Evolutionary conservation across 768 basidiomycete genomes (phyloP).

Genomic region (Boletellus emodensis): DNA sequence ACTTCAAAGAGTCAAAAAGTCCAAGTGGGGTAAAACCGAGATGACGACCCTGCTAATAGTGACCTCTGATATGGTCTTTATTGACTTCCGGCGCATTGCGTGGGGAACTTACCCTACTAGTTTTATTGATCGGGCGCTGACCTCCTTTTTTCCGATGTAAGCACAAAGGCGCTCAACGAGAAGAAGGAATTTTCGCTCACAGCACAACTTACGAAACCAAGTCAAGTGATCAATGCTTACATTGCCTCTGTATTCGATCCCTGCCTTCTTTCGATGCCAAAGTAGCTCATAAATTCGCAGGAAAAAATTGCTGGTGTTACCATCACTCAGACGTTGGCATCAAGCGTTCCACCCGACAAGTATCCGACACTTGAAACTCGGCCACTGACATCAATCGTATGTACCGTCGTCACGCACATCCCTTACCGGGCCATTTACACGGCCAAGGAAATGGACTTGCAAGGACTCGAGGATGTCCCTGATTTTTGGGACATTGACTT

Average conservation of each 20-base stretch:
- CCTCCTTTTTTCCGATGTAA: slow-evolving; percentile 25
- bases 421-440: slow-evolving; percentile 3
- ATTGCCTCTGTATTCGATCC: slow-evolving; percentile 52
- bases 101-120: slow-evolving; percentile 31
- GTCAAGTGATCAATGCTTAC: slow-evolving; percentile 59
- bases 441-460: slow-evolving; percentile 59
- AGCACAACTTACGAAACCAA: slow-evolving; percentile 66
- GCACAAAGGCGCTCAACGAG: slow-evolving; percentile 64
- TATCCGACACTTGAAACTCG: slow-evolving; percentile 73
- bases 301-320: slow-evolving; percentile 72
- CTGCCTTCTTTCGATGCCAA: slow-evolving; percentile 6
- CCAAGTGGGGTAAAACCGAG: slow-evolving; percentile 42
- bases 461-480: slow-evolving; percentile 62
- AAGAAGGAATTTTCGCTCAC: slow-evolving; percentile 57
- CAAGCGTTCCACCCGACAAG: slow-evolving; percentile 45
- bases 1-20: slow-evolving; percentile 42
- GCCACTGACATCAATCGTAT: slow-evolving; percentile 57
- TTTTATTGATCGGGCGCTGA: slow-evolving; percentile 2
- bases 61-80: slow-evolving; percentile 68
- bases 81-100: slow-evolving; percentile 81
- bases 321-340: slow-evolving; percentile 51
- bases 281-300: slow-evolving; percentile 35
- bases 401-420: slow-evolving; percentile 5
- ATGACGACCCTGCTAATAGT: slow-evolving; percentile 72
- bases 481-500: slow-evolving; percentile 60